Base-by-base conservation (phyloP, 371 early-diverging fungal species). In the Parasitella parasitica region DNA sequence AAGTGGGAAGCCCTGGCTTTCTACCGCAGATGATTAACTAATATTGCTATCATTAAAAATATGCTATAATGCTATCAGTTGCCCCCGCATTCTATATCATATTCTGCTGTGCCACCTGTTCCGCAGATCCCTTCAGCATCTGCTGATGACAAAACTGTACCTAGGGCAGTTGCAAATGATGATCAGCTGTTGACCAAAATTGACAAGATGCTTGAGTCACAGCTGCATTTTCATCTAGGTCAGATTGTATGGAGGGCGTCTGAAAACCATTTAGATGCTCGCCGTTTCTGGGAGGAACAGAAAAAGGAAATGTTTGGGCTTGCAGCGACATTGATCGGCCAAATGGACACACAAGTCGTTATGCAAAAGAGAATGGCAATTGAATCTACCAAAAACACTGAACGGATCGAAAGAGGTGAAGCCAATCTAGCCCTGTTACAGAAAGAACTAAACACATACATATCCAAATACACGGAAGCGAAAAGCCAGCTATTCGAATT, bases 211-310 rank as follows among this genome's bases (percentile, higher is more conserved):
- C 62, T 74, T 27, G 63, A 73, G 58, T 53, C 69, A 15, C 69
- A 72, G 32, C 28, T 68, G 24, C 71, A 73, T 13, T 64, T 65
- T 7, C 71, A 70, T 32, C 57, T 77, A 6, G 66, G 71, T 8
- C 75, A 77, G 37, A 63, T 75, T 37, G 48, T 68, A 9, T 70
- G 72, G 70, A 70, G 64, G 24, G 60, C 66, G 6, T 70, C 75
- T 4, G 75, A 77, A 30, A 70, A 60, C 26, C 72, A 77, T 55
- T 56, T 65, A 13, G 71, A 72, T 3, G 69, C 73, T 3, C 66
- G 62, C 26, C 36, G 55, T 18, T 70, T 70, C 20, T 75, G 73
- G 75, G 75, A 77, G 34, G 78, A 77, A 5, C 78, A 77, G 34
- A 70, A 69, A 36, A 75, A 69, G 2, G 73, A 77, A 20, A 66